Conservation (phyloP, 139 green algal species). For the Picochlorum sp. region DNA sequence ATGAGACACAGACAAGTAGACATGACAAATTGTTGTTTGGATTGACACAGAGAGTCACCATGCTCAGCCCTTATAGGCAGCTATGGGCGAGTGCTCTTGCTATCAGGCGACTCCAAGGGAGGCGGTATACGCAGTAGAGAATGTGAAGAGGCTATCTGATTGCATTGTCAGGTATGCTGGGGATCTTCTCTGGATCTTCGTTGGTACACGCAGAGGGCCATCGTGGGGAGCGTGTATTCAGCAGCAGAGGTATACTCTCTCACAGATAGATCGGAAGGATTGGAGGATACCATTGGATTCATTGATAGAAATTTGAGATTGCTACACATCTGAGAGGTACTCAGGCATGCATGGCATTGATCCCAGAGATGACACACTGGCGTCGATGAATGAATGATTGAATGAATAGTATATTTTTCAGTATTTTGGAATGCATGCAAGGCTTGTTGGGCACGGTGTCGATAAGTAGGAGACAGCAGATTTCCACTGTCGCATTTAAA, state of each 20-base stretch:
- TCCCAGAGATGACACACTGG: too few relatives aligned
- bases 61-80: conserved; percentile 40
- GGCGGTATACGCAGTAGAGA: conserved; percentile 18
- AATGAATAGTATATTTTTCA: neutral
- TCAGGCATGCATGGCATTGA: too few relatives aligned
- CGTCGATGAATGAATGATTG: too few relatives aligned
- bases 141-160: conserved; percentile 43
- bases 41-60: conserved; percentile 42
- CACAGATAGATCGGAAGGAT: conserved; percentile 59
- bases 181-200: conserved; percentile 49
- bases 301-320: neutral
- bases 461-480: too few relatives aligned
- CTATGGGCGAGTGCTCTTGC: conserved; percentile 50
- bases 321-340: too few relatives aligned
- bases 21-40: conserved; percentile 33
- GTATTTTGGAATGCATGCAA: conserved; percentile 5
- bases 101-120: conserved; percentile 42
- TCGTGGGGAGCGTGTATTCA: conserved; percentile 47
- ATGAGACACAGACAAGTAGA: neutral
- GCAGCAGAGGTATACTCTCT: conserved; percentile 70
- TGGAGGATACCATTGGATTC: conserved; percentile 41
- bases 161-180: conserved; percentile 50
- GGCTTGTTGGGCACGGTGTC: neutral
- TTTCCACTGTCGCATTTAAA: too few relatives aligned
- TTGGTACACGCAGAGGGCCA: conserved; percentile 62